These are phyloP conservation scores for Inga laurina DNA, from an alignment of 306 rosid species.

Conservation along the genomic window DNA sequence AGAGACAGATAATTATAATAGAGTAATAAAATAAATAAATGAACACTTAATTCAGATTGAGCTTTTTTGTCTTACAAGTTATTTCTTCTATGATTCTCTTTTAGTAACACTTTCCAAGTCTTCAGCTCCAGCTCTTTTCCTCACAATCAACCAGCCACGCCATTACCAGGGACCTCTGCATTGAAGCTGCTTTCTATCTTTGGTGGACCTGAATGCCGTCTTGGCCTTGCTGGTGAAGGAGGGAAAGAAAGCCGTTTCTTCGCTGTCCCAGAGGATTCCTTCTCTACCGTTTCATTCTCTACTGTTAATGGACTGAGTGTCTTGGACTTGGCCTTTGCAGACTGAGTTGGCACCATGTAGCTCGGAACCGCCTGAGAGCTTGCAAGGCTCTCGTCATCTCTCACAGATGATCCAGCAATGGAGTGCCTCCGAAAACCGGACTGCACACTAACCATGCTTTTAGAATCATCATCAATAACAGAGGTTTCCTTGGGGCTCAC, in stretches of 20 bases:
- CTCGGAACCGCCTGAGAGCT: slow-evolving; percentile 75
- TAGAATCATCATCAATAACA: slow-evolving; percentile 64
- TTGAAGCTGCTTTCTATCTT: slow-evolving; percentile 63
- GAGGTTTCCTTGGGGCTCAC: slow-evolving; percentile 67
- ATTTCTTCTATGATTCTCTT: slow-evolving; percentile 30
- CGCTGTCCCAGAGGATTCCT: slow-evolving; percentile 54
- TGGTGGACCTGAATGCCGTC: slow-evolving; percentile 86
- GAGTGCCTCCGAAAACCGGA: slow-evolving; percentile 89
- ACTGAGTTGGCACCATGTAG: slow-evolving; percentile 87
- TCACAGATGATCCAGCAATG: slow-evolving; percentile 62
- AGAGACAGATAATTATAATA: slow-evolving; percentile 40
- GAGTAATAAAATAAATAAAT: slow-evolving; percentile 40
- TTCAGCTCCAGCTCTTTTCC: slow-evolving; percentile 20
- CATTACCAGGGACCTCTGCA: slow-evolving; percentile 51
- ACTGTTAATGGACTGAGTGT: slow-evolving; percentile 59
- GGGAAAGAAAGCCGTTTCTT: slow-evolving; percentile 85
- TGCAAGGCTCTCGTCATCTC: slow-evolving; percentile 83
- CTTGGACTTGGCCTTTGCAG: slow-evolving; percentile 86
- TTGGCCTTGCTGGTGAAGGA: slow-evolving; percentile 71
- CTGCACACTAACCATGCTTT: slow-evolving; percentile 70
- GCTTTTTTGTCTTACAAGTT: slow-evolving; percentile 31
- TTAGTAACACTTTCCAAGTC: slow-evolving; percentile 31
- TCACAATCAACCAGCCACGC: slow-evolving; percentile 44
- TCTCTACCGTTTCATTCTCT: slow-evolving; percentile 61
- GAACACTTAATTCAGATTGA: slow-evolving; percentile 49